Conservation (phyloP, 371 early-diverging fungal species). For the Paraphysoderma sedebokerense region DNA sequence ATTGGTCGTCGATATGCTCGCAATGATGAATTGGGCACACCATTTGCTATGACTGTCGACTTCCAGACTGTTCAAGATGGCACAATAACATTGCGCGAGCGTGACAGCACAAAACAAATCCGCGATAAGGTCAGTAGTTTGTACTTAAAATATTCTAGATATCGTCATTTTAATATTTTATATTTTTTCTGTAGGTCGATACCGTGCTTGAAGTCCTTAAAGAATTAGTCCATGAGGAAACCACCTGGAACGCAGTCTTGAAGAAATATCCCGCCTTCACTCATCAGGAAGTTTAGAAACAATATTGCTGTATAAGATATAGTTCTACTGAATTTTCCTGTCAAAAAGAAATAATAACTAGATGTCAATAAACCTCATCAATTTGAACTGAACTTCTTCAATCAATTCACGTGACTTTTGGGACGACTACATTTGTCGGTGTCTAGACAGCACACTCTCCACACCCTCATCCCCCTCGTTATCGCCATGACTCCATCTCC, state of each 20-base stretch:
- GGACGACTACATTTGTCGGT: too few species aligned
- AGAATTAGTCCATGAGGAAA: slow-evolving; percentile 41
- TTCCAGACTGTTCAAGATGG: slow-evolving; percentile 87
- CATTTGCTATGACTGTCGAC: slow-evolving; percentile 97
- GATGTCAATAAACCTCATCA: slow-evolving; percentile 4
- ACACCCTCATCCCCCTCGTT: too few species aligned
- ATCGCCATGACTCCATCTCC: too few species aligned
- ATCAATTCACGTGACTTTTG: too few species aligned
- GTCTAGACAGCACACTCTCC: too few species aligned
- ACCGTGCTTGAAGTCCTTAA: slow-evolving; percentile 51
- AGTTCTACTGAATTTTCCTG: slow-evolving; percentile 5
- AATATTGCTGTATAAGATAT: slow-evolving; percentile 1
- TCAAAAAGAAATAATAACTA: too few species aligned
- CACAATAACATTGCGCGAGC: slow-evolving; percentile 93
- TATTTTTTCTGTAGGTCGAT: slow-evolving; percentile 18
- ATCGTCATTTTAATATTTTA: slow-evolving; percentile 1
- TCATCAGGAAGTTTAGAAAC: slow-evolving; percentile 12
- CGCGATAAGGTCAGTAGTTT: slow-evolving; percentile 40
- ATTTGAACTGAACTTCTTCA: background rate
- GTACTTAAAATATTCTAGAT: background rate
- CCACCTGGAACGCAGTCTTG: slow-evolving; percentile 46
- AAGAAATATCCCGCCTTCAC: slow-evolving; percentile 27
- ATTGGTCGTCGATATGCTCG: slow-evolving; percentile 98
- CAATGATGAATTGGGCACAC: slow-evolving; percentile 98
- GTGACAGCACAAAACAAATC: slow-evolving; percentile 94